Evolutionary conservation across 257 asterid species (phyloP).

Genomic region (Jacaranda mimosifolia): DNA sequence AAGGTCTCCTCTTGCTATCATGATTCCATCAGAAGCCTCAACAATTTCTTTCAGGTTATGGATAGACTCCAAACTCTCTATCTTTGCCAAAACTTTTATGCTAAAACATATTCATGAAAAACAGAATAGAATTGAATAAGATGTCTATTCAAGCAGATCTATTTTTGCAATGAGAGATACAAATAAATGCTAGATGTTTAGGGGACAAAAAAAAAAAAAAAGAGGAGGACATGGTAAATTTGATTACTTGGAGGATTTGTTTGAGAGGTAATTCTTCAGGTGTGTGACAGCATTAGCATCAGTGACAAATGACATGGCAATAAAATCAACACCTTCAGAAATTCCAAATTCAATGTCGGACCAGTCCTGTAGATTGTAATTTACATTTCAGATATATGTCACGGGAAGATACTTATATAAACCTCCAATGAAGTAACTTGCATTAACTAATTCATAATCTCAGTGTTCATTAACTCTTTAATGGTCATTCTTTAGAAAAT

Average conservation of each 20-base stretch:
- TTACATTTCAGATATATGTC: neutral
- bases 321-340: conserved; percentile 80
- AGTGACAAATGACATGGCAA: conserved; percentile 87
- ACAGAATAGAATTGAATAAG: no score
- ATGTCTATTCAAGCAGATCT: neutral
- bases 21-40: conserved; percentile 79
- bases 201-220: no score
- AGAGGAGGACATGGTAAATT: neutral
- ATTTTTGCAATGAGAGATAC: neutral
- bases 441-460: neutral
- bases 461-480: neutral
- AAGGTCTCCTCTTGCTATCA: conserved; percentile 97
- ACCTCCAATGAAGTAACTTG: conserved; percentile 13
- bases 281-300: conserved; percentile 69
- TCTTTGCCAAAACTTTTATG: conserved; percentile 78
- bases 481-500: neutral
- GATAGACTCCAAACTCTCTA: conserved; percentile 78
- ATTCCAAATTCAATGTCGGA: conserved; percentile 78
- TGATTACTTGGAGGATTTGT: conserved; percentile 63
- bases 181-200: neutral
- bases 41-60: conserved; percentile 73
- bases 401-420: neutral
- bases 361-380: conserved; percentile 66
- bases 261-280: conserved; percentile 65
- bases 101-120: no score